Evolutionary conservation across 176 grass and related monocot genomes (phyloP).

Genomic region (Musa itinerans): DNA sequence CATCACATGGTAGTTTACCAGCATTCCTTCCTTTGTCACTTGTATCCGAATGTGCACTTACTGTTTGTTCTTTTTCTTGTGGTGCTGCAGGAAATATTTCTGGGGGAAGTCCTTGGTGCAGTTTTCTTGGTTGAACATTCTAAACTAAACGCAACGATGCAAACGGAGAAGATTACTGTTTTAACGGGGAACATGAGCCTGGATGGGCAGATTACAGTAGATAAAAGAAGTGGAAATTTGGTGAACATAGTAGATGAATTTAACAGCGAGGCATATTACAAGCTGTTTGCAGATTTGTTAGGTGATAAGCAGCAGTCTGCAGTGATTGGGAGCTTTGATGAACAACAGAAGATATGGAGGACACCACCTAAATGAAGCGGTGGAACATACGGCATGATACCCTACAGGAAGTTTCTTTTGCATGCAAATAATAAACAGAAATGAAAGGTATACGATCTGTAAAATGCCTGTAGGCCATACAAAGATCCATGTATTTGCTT

Average conservation of each 20-base stretch:
- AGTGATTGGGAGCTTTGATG: slow-evolving; percentile 49
- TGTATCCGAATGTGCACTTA: background rate
- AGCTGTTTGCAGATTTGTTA: slow-evolving; percentile 35
- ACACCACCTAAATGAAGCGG: background rate
- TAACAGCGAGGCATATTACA: slow-evolving; percentile 38
- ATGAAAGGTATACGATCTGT: background rate
- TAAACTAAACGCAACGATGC: slow-evolving; percentile 31
- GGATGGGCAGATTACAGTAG: slow-evolving; percentile 35
- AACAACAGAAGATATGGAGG: slow-evolving; percentile 52
- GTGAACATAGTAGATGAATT: slow-evolving; percentile 48
- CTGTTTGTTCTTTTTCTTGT: background rate
- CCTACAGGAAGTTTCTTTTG: background rate
- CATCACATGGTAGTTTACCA: slow-evolving; percentile 43
- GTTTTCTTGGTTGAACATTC: slow-evolving; percentile 54
- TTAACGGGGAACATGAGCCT: slow-evolving; percentile 29
- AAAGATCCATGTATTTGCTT: background rate
- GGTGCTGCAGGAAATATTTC: slow-evolving; percentile 51
- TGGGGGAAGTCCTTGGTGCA: slow-evolving; percentile 68
- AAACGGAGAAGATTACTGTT: slow-evolving; percentile 31
- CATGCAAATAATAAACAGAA: slow-evolving; percentile 10
- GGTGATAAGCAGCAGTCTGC: slow-evolving; percentile 40
- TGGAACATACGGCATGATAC: background rate
- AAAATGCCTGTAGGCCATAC: background rate
- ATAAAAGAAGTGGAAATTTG: slow-evolving; percentile 20
- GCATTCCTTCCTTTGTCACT: too few species aligned